Percentiles rank a stretch among this genome's conserved stretches.
Evolutionary conservation across 1,284 basidiomycete genomes (phyloP).

Genomic region (Malassezia psittaci): DNA sequence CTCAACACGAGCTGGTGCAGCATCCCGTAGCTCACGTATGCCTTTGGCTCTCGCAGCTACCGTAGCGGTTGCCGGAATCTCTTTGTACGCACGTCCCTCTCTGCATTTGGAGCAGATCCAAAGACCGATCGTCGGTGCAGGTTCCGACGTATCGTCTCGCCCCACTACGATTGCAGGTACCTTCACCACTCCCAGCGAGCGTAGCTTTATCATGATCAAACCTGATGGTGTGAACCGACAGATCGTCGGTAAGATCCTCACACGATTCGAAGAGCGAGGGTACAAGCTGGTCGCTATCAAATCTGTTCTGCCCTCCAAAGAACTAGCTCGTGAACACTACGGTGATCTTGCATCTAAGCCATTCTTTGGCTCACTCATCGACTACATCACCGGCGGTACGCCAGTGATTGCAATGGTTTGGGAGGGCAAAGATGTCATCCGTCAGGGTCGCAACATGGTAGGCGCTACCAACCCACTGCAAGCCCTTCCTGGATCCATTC

Average conservation of each 20-base stretch:
- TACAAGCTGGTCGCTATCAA: conserved; percentile 46
- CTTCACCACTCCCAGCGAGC: conserved; percentile 49
- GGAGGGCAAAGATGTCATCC: conserved; percentile 44
- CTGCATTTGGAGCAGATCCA: conserved; percentile 38
- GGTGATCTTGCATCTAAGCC: conserved; percentile 35
- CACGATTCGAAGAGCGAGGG: conserved; percentile 41
- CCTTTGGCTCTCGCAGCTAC: conserved; percentile 20
- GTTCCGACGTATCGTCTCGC: conserved; percentile 18
- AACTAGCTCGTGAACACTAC: conserved; percentile 40
- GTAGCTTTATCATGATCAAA: conserved; percentile 50
- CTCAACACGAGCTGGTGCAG: conserved; percentile 22
- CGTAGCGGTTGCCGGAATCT: conserved; percentile 24
- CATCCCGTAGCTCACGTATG: not conserved
- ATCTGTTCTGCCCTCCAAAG: conserved; percentile 39
- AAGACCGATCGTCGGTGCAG: not conserved
- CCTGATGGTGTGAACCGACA: conserved; percentile 46
- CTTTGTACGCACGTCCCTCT: conserved; percentile 19
- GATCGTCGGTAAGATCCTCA: conserved; percentile 45
- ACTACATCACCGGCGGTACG: conserved; percentile 39
- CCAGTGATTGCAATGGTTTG: conserved; percentile 44
- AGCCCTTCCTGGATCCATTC: conserved; percentile 33
- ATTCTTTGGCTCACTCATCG: conserved; percentile 33
- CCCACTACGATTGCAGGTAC: conserved; percentile 51
- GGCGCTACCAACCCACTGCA: conserved; percentile 42
- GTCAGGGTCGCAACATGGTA: conserved; percentile 40